Conservation (phyloP, 495 filamentous ascomycete species). For the Aspergillus bertholletiae region DNA sequence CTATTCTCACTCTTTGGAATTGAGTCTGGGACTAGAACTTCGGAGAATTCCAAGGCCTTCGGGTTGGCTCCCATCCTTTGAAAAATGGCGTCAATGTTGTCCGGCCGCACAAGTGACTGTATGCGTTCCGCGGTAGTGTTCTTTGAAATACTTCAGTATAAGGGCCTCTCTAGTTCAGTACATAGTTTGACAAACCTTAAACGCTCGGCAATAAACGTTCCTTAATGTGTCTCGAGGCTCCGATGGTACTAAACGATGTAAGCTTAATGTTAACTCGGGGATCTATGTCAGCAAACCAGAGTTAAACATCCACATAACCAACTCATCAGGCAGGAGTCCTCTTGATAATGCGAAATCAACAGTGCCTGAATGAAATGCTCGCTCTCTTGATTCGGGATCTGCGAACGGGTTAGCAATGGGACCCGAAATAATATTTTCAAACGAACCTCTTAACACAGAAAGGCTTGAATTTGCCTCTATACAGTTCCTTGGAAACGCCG, state of each 20-base stretch:
- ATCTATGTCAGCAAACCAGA: constrained; percentile 40
- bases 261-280: constrained; percentile 3
- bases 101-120: constrained; percentile 24
- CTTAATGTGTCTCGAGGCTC: constrained; percentile 61
- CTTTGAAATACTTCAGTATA: constrained; percentile 9
- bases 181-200: constrained; percentile 34
- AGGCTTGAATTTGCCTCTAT: constrained; percentile 23
- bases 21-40: constrained; percentile 22
- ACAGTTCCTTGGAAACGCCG: constrained; percentile 32
- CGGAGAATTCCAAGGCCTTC: constrained; percentile 25
- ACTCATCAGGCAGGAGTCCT: constrained; percentile 60
- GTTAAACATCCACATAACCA: constrained; percentile 71
- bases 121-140: constrained; percentile 18
- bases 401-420: constrained; percentile 10
- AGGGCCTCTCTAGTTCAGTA: background rate
- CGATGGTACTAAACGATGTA: constrained; percentile 41
- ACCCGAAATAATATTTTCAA: background rate
- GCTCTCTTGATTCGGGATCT: constrained; percentile 50
- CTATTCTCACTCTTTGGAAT: constrained; percentile 18
- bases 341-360: constrained; percentile 55
- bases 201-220: constrained; percentile 57
- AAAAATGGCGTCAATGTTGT: constrained; percentile 34
- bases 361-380: constrained; percentile 67
- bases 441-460: constrained; percentile 36
- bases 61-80: constrained; percentile 27